Conservation (phyloP, 345 rosid species). For the Dipteronia dyeriana region DNA sequence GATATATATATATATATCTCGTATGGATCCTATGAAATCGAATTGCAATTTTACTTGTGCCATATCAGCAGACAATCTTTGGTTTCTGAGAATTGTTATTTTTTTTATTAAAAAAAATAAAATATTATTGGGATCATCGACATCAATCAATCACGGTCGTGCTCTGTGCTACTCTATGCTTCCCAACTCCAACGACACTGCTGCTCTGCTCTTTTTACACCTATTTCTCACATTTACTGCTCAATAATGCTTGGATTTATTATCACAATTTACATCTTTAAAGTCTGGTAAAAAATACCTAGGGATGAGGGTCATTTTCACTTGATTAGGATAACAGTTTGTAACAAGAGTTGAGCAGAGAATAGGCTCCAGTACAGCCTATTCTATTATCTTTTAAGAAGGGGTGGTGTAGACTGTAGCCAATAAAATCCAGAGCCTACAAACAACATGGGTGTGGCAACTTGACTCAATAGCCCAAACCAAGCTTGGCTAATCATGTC, state of each 20-base stretch:
- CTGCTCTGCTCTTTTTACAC: neutral
- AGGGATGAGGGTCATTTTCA: neutral
- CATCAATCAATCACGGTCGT: conserved; percentile 10
- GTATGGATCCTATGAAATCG: conserved; percentile 1
- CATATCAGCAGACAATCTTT: neutral
- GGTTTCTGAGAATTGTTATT: neutral
- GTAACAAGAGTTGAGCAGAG: neutral
- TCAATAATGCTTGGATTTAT: no score
- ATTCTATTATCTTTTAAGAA: no score
- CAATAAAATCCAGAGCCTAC: neutral
- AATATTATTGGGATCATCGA: neutral
- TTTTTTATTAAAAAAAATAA: neutral
- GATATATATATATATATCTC: neutral
- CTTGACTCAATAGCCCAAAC: neutral
- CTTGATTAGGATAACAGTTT: neutral
- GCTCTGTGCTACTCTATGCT: conserved; percentile 2
- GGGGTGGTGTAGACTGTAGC: no score
- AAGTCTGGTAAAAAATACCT: no score
- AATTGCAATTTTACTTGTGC: neutral
- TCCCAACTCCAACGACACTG: neutral
- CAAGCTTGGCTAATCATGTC: no score
- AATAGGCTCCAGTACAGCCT: neutral
- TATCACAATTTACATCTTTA: neutral
- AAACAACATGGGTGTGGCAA: neutral
- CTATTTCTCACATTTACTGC: neutral